Base-by-base conservation (phyloP, 2,329 filamentous ascomycete genomes). In the Colletotrichum aenigma region DNA sequence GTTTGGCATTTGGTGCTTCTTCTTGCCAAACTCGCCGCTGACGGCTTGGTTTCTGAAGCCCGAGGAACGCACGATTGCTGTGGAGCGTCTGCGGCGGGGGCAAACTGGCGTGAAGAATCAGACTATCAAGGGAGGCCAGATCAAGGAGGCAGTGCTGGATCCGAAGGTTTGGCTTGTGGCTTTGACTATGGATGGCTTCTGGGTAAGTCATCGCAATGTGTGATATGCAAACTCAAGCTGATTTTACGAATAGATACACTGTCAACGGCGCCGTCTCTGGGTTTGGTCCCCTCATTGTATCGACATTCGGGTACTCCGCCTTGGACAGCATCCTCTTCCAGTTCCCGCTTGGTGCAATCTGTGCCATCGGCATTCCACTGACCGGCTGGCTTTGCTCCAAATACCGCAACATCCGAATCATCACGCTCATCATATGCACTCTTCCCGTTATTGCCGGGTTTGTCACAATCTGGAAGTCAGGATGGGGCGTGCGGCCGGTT, bases 361-460 rank as follows among this genome's bases (percentile, higher is more conserved):
- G 88, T 74, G 85, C 90, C 60, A 82, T 92, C 26, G 87, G 86
- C 58, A 91, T 92, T 74, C 84, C 91, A 0, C 80, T 90, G 0
- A 88, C 87, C 30, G 90, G 91, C 3, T 92, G 85, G 68, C 82
- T 91, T 6, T 87, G 86, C 12, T 86, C 87, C 2, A 83, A 85
- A 1, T 81, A 91, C 38, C 87, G 84, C 1, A 91, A 92, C 78
- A 87, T 89, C 10, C 86, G 90, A 12, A 86, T 92, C 55, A 84
- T 88, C 8, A 83, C 91, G 69, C 84, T 92, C 1, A 81, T 91
- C 3, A 36, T 86, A 7, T 90, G 89, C 79, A 92, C 89, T 75
- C 82, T 92, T 0, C 91, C 90, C 1, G 90, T 92, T 65, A 91
- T 92, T 65, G 89, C 89, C 0, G 90, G 91, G 6, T 92, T 89